These are phyloP conservation scores for Bruguiera gymnorhiza DNA, from an alignment of 345 rosid genomes.

Conservation along the genomic window DNA sequence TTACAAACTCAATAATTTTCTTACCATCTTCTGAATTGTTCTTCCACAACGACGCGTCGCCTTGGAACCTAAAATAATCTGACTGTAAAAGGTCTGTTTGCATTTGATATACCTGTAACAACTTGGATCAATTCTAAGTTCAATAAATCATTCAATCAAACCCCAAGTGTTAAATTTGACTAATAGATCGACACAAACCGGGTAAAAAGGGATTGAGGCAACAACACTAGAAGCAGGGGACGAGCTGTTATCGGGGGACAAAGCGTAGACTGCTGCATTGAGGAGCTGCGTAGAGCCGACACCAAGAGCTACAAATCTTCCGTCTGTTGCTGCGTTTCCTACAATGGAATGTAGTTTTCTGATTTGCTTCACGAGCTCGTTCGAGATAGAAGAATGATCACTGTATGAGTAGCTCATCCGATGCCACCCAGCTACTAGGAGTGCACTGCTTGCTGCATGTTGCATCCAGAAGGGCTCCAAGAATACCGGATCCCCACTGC, in stretches of 20 bases:
- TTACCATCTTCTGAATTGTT: constrained; percentile 20
- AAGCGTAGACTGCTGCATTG: constrained; percentile 59
- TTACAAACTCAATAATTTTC: constrained; percentile 56
- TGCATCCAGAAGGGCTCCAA: constrained; percentile 55
- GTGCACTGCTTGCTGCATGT: constrained; percentile 43
- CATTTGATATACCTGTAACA: constrained; percentile 31
- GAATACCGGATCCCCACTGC: constrained; percentile 59
- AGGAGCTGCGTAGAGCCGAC: constrained; percentile 66
- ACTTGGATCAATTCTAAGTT: neutral
- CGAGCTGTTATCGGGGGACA: constrained; percentile 41
- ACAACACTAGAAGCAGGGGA: constrained; percentile 45
- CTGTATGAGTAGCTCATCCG: constrained; percentile 43
- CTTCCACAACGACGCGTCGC: constrained; percentile 47
- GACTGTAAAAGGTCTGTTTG: constrained; percentile 51
- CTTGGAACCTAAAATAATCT: constrained; percentile 35
- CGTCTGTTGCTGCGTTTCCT: constrained; percentile 54
- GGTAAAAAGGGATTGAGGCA: constrained; percentile 53
- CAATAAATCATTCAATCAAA: neutral
- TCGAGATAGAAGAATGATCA: constrained; percentile 21
- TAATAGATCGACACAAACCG: constrained; percentile 27
- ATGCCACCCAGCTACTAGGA: constrained; percentile 57
- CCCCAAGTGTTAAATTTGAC: neutral
- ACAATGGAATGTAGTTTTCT: constrained; percentile 42
- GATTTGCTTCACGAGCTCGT: constrained; percentile 44
- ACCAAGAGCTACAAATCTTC: constrained; percentile 52